Percentiles rank a stretch among this genome's conserved stretches.
These are phyloP conservation scores for Akanthomyces dipterigenus DNA, from an alignment of 2,329 filamentous ascomycete genomes.

Conservation along the genomic window DNA sequence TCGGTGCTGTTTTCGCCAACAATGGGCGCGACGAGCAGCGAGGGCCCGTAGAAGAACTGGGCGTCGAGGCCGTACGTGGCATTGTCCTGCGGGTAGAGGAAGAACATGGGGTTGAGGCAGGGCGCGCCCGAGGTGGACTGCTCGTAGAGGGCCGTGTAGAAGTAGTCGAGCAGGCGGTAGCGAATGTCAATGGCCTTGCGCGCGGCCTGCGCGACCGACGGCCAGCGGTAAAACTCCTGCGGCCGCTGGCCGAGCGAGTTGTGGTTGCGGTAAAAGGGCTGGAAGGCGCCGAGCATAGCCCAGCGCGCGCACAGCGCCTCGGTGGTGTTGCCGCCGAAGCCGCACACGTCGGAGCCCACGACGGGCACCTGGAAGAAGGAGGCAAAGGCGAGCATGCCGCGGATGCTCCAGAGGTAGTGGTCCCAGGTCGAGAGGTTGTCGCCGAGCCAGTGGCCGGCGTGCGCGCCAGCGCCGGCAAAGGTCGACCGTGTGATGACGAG, in stretches of 20 bases:
- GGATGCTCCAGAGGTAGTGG: constrained; percentile 52
- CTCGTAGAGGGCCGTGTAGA: constrained; percentile 62
- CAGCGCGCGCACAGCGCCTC: constrained; percentile 59
- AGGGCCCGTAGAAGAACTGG: constrained; percentile 41
- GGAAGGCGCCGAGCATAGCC: constrained; percentile 60
- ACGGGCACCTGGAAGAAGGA: constrained; percentile 63
- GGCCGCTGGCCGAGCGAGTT: constrained; percentile 34
- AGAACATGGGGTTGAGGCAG: constrained; percentile 67
- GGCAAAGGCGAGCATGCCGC: constrained; percentile 53
- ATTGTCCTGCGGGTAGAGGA: constrained; percentile 50
- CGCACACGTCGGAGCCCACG: constrained; percentile 69
- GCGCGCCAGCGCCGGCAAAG: constrained; percentile 62
- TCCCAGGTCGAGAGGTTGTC: constrained; percentile 41
- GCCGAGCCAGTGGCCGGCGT: constrained; percentile 57
- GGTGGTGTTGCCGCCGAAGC: constrained; percentile 58
- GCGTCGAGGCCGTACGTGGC: constrained; percentile 35
- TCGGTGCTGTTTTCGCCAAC: constrained; percentile 34
- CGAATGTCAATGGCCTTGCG: constrained; percentile 60
- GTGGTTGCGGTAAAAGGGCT: constrained; percentile 64
- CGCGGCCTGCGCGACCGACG: constrained; percentile 52
- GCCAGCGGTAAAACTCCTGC: constrained; percentile 65
- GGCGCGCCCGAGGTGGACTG: constrained; percentile 57
- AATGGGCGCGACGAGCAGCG: constrained; percentile 38
- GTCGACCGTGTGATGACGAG: constrained; percentile 71
- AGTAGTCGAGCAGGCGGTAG: constrained; percentile 66